These are phyloP conservation scores for Dimocarpus longan DNA, from an alignment of 345 rosid genomes.

Conservation along the genomic window DNA sequence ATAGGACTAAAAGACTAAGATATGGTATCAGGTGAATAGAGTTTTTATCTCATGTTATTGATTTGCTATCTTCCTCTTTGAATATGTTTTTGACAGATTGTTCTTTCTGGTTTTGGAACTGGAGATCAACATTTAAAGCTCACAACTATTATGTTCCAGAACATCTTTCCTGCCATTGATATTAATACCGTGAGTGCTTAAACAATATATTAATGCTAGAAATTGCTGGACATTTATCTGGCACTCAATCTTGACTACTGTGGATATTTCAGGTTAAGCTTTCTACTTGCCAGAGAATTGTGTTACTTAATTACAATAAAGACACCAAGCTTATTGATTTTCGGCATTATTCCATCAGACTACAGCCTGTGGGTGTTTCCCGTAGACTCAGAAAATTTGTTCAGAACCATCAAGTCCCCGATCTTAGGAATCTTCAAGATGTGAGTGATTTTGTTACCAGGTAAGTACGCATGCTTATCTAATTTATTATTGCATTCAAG, in stretches of 20 bases:
- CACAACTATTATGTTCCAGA: conserved; percentile 88
- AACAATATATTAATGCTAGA: conserved; percentile 13
- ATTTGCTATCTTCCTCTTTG: not conserved
- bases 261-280: conserved; percentile 78
- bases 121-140: conserved; percentile 90
- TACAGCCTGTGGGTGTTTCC: conserved; percentile 87
- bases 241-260: conserved; percentile 25
- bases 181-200: conserved; percentile 74
- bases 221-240: conserved; percentile 7
- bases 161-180: conserved; percentile 93
- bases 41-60: not conserved
- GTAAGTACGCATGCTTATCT: conserved; percentile 45
- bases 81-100: conserved; percentile 58
- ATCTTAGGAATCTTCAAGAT: conserved; percentile 85
- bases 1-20: not conserved
- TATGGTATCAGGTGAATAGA: not conserved
- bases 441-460: conserved; percentile 89
- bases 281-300: conserved; percentile 89
- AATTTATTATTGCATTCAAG: not conserved
- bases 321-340: conserved; percentile 87
- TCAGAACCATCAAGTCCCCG: conserved; percentile 84
- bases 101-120: conserved; percentile 87
- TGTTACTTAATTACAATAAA: conserved; percentile 85
- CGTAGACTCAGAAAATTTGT: conserved; percentile 87
- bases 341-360: conserved; percentile 85